Evolutionary conservation across 768 basidiomycete genomes (phyloP), one percentile per base, ranked within the genome.

Genomic region (Coprinopsis marcescibilis): DNA sequence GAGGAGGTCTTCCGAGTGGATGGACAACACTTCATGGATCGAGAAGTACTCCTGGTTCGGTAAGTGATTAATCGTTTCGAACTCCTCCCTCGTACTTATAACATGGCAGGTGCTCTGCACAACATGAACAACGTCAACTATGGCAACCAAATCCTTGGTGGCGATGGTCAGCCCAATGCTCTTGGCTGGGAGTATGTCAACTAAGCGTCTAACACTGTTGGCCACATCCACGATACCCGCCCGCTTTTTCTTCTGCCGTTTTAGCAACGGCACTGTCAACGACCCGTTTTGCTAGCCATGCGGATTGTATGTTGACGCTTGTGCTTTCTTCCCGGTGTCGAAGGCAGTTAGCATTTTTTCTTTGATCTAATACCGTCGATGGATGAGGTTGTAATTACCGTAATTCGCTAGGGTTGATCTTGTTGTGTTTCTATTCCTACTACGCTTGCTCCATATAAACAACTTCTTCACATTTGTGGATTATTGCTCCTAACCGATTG

Each of bases 31-130:
- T 1, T 8, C 46, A 13, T 77, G 57, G 50, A 62, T 85, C 37
- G 33, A 56, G 46, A 50, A 48, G 26, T 69, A 77, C 55, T 76
- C 70, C 54, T 73, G 73, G 23, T 91, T 88, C 54, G 85, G 89
- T 85, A 50, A 40, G 78, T 66, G 5, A 25, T 27, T 32, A 33
- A 43, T 5, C 24, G 5, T 23, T 6, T 43, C n/a, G 30, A 39
- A 4, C 30, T 30, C 32, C 46, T 4, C 32, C 35, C 45, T 35
- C 37, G 34, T 44, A 8, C 14, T 35, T 17, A 49, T 15, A 5
- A 24, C 3, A n/a, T 14, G 37, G 2, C 42, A 81, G 83, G 80
- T 55, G 63, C 70, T 27, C 78, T 85, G 74, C 56, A 68, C 30
- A 61, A 78, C 50, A 66, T 83, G 68, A 62, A 66, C 39, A 71